Evolutionary conservation across 768 basidiomycete species (phyloP), one percentile per base, ranked within the genome.

Genomic region (Tricholoma terreum): DNA sequence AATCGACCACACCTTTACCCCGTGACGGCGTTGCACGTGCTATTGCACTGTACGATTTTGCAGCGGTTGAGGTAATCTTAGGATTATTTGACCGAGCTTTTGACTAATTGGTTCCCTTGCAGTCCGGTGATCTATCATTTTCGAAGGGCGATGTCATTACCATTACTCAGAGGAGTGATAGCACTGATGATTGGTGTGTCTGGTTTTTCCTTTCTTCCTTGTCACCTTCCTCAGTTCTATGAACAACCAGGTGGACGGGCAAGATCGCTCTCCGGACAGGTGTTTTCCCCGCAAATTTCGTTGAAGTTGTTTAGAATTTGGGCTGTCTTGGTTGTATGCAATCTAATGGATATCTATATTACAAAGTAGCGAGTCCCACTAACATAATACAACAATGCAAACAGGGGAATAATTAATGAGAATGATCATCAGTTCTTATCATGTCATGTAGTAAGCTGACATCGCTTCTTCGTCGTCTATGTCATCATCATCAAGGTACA

Each of bases 211-310:
- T 49, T n/a, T 21, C 53, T 5, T 52, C 46, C 27, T 35, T 43
- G 5, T 34, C 24, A 27, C 17, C 33, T 12, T 4, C 0, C 17
- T 21, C 0, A 24, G 27, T 54, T 53, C 45, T 48, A 21, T 51
- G 9, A 58, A 21, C 36, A 22, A 19, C 14, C 57, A 90, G 89
- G 89, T 92, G 90, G 90, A 86, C 78, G 12, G 90, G 90, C n/a
- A 86, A 82, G 65, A 58, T 85, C 1, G 71, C 80, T 19, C 80
- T 79, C 14, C 69, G 77, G 36, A 74, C 82, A 61, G 91, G 91
- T 0, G 80, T 87, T 45, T 92, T 93, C 69, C 90, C 90, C 33
- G 90, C 90, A 14, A 92, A 92, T 68, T 90, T 90, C 63, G 87
- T 91, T n/a, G 87, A 90, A 66, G 70, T 90, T 52, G 72, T 74